These are phyloP conservation scores for Cordyceps cicadae DNA, from an alignment of 2,329 filamentous ascomycete species.

Conservation along the genomic window DNA sequence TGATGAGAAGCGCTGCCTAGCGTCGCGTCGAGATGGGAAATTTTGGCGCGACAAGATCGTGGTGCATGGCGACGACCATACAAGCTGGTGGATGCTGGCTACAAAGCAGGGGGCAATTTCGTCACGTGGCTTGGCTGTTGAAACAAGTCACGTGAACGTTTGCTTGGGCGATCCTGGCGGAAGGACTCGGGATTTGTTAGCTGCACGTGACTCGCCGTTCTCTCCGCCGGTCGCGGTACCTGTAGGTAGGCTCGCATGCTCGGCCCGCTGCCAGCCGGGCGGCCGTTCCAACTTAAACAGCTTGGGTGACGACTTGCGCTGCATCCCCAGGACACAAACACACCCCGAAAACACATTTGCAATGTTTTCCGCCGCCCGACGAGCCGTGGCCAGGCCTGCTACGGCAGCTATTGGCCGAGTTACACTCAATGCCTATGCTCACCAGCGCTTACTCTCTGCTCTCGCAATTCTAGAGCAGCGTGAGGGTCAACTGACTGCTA, in stretches of 20 bases:
- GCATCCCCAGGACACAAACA: not conserved
- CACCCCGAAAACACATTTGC: slow-evolving; percentile 10
- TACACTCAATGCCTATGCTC: slow-evolving; percentile 24
- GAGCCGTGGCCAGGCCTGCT: slow-evolving; percentile 21
- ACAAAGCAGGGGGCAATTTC: slow-evolving; percentile 8
- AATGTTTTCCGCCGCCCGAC: slow-evolving; percentile 26
- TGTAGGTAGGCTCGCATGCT: not conserved
- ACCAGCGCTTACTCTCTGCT: slow-evolving; percentile 62
- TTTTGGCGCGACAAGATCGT: slow-evolving; percentile 13
- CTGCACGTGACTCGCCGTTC: slow-evolving; percentile 10
- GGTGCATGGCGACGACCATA: slow-evolving; percentile 10
- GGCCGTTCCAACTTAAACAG: not conserved
- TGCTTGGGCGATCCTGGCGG: not conserved
- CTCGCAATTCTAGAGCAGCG: slow-evolving; percentile 88
- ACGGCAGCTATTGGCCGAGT: slow-evolving; percentile 21
- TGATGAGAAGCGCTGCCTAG: slow-evolving; percentile 13
- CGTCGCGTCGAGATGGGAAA: slow-evolving; percentile 17
- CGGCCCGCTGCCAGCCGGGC: slow-evolving; percentile 11
- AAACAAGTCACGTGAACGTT: not conserved
- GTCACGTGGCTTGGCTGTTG: slow-evolving; percentile 5
- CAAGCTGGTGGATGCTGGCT: not conserved
- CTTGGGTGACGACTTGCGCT: not conserved
- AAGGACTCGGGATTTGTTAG: not conserved
- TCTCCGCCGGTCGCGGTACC: not conserved
- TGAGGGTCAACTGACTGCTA: slow-evolving; percentile 75